Conservation (phyloP, 352 stramenopile genomes). For the Aphanomyces stellatus region DNA sequence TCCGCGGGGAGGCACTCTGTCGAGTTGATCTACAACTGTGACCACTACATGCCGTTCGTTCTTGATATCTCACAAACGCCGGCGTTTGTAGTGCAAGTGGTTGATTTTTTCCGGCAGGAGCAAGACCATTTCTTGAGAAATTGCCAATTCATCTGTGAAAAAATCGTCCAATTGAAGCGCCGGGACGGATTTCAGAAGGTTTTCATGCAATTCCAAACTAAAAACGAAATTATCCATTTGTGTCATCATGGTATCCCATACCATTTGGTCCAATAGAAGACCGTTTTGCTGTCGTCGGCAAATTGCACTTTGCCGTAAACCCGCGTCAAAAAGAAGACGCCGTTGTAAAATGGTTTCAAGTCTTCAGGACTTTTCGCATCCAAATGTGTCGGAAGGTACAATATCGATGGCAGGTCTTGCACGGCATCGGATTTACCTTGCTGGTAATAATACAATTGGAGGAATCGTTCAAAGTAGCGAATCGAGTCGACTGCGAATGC, state of each 20-base stretch:
- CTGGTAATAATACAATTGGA: constrained; percentile 50
- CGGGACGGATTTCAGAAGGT: constrained; percentile 24
- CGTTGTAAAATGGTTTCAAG: constrained; percentile 4
- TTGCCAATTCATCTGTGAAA: constrained; percentile 44
- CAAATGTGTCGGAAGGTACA: constrained; percentile 1
- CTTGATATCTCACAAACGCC: constrained; percentile 25
- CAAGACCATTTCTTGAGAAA: constrained; percentile 53
- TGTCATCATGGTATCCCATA: constrained; percentile 38
- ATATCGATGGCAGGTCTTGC: constrained; percentile 20
- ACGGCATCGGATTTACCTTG: constrained; percentile 1
- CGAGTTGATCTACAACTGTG: background rate
- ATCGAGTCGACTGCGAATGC: constrained; percentile 45
- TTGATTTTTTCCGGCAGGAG: constrained; percentile 74
- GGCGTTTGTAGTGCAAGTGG: constrained; percentile 61
- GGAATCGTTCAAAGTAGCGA: constrained; percentile 60
- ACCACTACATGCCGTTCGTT: background rate
- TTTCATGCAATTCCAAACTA: constrained; percentile 20
- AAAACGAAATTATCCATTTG: constrained; percentile 24
- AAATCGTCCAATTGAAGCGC: background rate
- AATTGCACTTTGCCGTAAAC: constrained; percentile 51
- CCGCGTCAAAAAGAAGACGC: constrained; percentile 27
- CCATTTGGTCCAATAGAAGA: constrained; percentile 48
- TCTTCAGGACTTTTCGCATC: background rate
- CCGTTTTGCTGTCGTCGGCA: constrained; percentile 33
- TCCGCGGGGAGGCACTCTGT: background rate